phyloP scores from a whole-genome alignment of 306 rosid genomes.

The Sicyos baderoa region DNA sequence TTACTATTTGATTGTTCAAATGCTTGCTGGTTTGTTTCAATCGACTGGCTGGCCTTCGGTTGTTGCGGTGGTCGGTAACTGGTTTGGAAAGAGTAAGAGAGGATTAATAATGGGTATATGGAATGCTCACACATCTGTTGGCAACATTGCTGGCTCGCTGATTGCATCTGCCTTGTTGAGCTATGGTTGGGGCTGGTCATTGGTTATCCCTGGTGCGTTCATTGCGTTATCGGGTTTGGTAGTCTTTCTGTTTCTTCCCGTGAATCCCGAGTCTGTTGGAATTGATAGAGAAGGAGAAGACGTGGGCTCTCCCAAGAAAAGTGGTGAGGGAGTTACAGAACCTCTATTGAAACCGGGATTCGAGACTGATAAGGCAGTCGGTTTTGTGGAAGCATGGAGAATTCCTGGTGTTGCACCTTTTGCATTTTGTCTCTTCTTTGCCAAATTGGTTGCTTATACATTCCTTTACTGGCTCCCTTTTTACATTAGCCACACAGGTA shows the following conservation, averaged over 20 bases:
- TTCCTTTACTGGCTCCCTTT: slow-evolving; percentile 99
- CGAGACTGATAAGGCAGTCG: slow-evolving; percentile 44
- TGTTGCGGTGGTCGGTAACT: slow-evolving; percentile 84
- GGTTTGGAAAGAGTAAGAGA: slow-evolving; percentile 96
- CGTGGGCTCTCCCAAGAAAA: slow-evolving; percentile 39
- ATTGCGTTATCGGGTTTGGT: slow-evolving; percentile 51
- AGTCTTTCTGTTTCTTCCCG: slow-evolving; percentile 60
- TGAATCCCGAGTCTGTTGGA: slow-evolving; percentile 64
- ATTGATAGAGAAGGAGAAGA: slow-evolving; percentile 49
- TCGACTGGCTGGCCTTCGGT: slow-evolving; percentile 99
- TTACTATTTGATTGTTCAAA: slow-evolving; percentile 58
- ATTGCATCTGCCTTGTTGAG: slow-evolving; percentile 72
- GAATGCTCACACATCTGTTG: slow-evolving; percentile 97
- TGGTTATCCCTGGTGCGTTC: slow-evolving; percentile 68
- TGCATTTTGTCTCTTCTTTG: slow-evolving; percentile 85
- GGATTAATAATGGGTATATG: slow-evolving; percentile 96
- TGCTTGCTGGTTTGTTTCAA: slow-evolving; percentile 90
- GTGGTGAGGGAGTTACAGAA: slow-evolving; percentile 38
- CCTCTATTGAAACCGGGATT: slow-evolving; percentile 43
- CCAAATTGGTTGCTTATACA: slow-evolving; percentile 97
- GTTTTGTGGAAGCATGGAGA: slow-evolving; percentile 91
- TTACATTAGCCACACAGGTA: slow-evolving; percentile 90
- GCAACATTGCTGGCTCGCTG: slow-evolving; percentile 86
- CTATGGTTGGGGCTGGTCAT: slow-evolving; percentile 99
- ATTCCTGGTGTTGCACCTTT: slow-evolving; percentile 98